Evolutionary conservation across 257 asterid species (phyloP).

Genomic region (Ocimum tenuiflorum): DNA sequence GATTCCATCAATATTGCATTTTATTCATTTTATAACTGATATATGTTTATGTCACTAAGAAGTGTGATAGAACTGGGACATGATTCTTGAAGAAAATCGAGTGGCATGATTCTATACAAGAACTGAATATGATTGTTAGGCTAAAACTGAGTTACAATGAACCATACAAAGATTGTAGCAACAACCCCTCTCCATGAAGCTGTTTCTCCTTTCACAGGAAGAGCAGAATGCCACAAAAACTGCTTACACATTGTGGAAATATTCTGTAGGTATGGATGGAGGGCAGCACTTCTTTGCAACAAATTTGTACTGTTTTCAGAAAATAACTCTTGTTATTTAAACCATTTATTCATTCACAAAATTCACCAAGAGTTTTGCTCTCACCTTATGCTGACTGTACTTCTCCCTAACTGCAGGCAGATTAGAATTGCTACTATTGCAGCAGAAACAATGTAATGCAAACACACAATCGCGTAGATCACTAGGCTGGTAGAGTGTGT

Average conservation of each 20-base stretch:
- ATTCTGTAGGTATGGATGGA: slow-evolving; percentile 63
- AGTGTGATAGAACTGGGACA: too few relatives aligned
- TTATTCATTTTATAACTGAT: too few relatives aligned
- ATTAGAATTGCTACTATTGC: slow-evolving; percentile 39
- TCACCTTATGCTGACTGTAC: slow-evolving; percentile 92
- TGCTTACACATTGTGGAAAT: slow-evolving; percentile 36
- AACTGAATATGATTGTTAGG: too few relatives aligned
- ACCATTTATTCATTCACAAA: not conserved
- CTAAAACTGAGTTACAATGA: too few relatives aligned
- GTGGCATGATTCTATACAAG: too few relatives aligned
- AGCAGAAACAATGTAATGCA: slow-evolving; percentile 46
- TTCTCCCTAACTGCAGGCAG: slow-evolving; percentile 84
- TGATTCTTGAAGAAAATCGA: too few relatives aligned
- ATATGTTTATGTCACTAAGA: too few relatives aligned
- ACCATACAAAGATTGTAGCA: too few relatives aligned
- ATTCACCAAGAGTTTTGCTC: not conserved
- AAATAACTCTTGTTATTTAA: slow-evolving; percentile 3
- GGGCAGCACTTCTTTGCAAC: slow-evolving; percentile 94
- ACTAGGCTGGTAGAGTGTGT: slow-evolving; percentile 41
- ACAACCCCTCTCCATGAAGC: too few relatives aligned
- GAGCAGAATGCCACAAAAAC: too few relatives aligned
- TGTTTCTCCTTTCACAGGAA: too few relatives aligned
- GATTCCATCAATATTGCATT: too few relatives aligned
- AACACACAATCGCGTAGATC: slow-evolving; percentile 42
- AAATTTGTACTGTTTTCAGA: slow-evolving; percentile 74